These are phyloP conservation scores for Elaeis oleifera DNA, from an alignment of 202 grass and related monocot species.

Conservation along the genomic window DNA sequence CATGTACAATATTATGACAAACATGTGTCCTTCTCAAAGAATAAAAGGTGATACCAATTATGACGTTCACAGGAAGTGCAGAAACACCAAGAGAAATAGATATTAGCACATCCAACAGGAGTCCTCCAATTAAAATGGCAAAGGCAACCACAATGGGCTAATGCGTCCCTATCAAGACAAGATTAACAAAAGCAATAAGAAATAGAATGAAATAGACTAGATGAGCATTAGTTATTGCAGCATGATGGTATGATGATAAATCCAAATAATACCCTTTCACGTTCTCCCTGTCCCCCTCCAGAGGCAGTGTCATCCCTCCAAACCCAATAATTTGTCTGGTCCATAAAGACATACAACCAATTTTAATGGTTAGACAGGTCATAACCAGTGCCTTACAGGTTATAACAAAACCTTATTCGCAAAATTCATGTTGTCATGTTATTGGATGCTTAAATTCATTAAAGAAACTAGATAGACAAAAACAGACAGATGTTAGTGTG, in stretches of 20 bases:
- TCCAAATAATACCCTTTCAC: conserved; percentile 78
- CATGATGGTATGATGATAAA: no score
- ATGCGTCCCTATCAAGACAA: conserved; percentile 63
- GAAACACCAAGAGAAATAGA: conserved; percentile 96
- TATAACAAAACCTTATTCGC: no score
- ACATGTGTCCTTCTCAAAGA: neutral
- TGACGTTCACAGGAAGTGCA: conserved; percentile 87
- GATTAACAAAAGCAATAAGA: conserved; percentile 29
- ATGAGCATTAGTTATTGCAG: conserved; percentile 20
- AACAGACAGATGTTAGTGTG: no score
- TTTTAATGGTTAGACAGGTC: conserved; percentile 7
- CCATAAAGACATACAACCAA: conserved; percentile 38
- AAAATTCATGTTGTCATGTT: no score
- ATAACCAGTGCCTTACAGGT: no score
- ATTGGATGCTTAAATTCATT: no score
- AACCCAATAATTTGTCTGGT: conserved; percentile 91
- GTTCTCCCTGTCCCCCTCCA: conserved; percentile 56
- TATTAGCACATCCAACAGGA: conserved; percentile 94
- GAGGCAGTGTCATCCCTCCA: conserved; percentile 90
- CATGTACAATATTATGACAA: neutral
- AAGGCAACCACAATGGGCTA: conserved; percentile 97
- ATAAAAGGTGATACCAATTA: conserved; percentile 55
- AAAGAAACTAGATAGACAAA: no score
- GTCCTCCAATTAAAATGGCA: conserved; percentile 90
- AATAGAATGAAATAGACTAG: conserved; percentile 20